Evolutionary conservation across 1,284 basidiomycete species (phyloP), one percentile per base, ranked within the genome.

Genomic region (Fistulinella cinereoalba): DNA sequence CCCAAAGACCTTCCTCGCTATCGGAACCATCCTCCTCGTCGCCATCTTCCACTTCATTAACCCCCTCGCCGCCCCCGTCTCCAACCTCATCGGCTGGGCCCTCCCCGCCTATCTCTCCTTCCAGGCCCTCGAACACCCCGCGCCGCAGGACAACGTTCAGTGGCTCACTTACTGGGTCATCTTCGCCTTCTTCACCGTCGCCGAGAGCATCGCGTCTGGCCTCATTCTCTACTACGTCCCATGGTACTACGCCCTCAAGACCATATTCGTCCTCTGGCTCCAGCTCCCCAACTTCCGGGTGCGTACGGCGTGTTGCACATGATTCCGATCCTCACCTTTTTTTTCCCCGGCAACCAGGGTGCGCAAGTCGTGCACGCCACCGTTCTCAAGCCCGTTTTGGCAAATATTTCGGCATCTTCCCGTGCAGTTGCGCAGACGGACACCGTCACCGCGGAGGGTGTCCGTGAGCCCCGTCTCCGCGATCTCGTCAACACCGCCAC

Each of bases 211-310:
- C 57, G 83, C 86, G 23, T 75, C 86, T 50, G 79, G 83, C 46
- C 46, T 84, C 50, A 77, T 92, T 42, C 80, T 92, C 52, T 88
- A 90, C 73, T 92, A 91, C 64, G 61, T 91, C 57, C 86, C 88
- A 33, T 91, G 91, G 85, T 95, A 94, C 71, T 96, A 85, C 65
- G 83, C 88, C 43, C 80, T 91, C 78, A 95, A 95, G 86, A 89
- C 85, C 45, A 50, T 85, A 53, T 91, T 92, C 75, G 83, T 91
- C 67, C 71, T 94, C 62, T 95, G 89, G 89, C 77, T 91, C 57
- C 88, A 90, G 68, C 78, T 91, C 46, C 88, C 88, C 32, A 80
- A 76, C 40, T 83, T 87, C 75, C 83, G 83, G 64, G 87, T 89
- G 72, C 67, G 86, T 84, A 2, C n/a, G 31, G 25, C 13, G n/a